Conservation (phyloP, 1,284 basidiomycete species). For the Phlebopus sp. region DNA sequence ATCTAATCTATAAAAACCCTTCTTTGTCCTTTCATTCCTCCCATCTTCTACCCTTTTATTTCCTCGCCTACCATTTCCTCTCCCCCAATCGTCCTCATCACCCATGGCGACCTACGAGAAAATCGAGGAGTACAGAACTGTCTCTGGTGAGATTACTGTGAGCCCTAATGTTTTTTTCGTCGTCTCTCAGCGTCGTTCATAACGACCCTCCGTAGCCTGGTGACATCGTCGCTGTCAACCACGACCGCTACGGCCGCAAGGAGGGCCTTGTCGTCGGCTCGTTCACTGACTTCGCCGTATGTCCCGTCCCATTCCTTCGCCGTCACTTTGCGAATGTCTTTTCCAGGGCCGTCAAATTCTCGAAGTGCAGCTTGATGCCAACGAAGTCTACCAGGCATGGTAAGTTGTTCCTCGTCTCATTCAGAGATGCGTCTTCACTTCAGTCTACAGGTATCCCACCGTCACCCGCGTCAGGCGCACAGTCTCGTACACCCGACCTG, state of each 20-base stretch:
- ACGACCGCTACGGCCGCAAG: conserved; percentile 56
- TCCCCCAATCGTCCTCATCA: conserved; percentile 7
- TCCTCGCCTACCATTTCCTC: conserved; percentile 11
- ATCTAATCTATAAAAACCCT: conserved; percentile 50
- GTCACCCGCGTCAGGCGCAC: conserved; percentile 72
- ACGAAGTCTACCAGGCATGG: conserved; percentile 67
- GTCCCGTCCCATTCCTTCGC: conserved; percentile 20
- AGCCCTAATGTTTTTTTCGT: conserved; percentile 14
- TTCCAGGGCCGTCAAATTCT: conserved; percentile 72
- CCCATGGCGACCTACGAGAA: conserved; percentile 33
- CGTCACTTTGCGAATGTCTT: conserved; percentile 4
- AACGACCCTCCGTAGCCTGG: conserved; percentile 49
- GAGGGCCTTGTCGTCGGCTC: conserved; percentile 77
- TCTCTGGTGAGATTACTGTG: conserved; percentile 35
- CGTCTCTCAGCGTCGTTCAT: neutral
- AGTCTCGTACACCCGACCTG: conserved; percentile 53
- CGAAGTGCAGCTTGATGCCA: conserved; percentile 72
- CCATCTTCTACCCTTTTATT: conserved; percentile 23
- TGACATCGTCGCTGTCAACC: conserved; percentile 73
- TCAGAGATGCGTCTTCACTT: conserved; percentile 1
- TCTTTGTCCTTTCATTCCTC: conserved; percentile 16
- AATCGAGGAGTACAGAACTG: conserved; percentile 29
- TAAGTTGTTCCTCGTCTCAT: conserved; percentile 29
- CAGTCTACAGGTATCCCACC: conserved; percentile 54
- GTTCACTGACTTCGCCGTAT: conserved; percentile 63